Evolutionary conservation across 2,329 filamentous ascomycete species (phyloP).

Genomic region (Fusarium annulatum): DNA sequence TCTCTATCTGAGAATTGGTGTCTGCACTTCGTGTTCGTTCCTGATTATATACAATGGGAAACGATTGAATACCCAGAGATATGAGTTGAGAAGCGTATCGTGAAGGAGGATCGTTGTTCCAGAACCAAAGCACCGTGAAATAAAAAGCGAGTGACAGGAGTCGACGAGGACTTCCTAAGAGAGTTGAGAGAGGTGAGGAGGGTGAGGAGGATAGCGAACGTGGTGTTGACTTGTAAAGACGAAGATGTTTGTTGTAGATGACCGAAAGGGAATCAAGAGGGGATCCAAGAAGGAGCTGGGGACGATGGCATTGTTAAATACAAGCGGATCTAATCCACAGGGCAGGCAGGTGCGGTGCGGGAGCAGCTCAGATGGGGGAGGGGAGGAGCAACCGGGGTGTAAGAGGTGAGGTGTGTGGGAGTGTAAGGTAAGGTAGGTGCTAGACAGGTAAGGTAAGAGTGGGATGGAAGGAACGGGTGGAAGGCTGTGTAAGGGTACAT

Average conservation of each 20-base stretch:
- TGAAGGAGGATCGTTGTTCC: slow-evolving; percentile 29
- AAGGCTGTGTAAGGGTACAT: slow-evolving; percentile 40
- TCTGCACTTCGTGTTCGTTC: slow-evolving; percentile 36
- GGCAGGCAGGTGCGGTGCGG: slow-evolving; percentile 18
- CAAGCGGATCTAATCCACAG: slow-evolving; percentile 25
- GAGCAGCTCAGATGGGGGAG: slow-evolving; percentile 31
- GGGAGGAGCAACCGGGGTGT: slow-evolving; percentile 30
- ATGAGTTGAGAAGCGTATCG: slow-evolving; percentile 52
- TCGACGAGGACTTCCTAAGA: slow-evolving; percentile 76
- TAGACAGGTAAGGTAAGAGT: slow-evolving; percentile 14
- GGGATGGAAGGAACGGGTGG: slow-evolving; percentile 36
- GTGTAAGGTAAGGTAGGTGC: slow-evolving; percentile 26
- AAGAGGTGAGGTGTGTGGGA: slow-evolving; percentile 34
- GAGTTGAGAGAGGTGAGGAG: slow-evolving; percentile 50
- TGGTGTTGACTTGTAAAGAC: slow-evolving; percentile 47
- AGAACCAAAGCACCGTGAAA: slow-evolving; percentile 57
- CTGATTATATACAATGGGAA: slow-evolving; percentile 31
- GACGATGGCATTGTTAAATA: slow-evolving; percentile 48
- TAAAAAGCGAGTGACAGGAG: slow-evolving; percentile 83
- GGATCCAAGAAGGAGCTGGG: slow-evolving; percentile 43
- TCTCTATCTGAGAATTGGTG: slow-evolving; percentile 29
- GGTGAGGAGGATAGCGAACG: slow-evolving; percentile 60
- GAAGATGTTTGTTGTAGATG: slow-evolving; percentile 43
- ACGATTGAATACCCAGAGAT: slow-evolving; percentile 34
- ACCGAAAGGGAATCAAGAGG: slow-evolving; percentile 44